Evolutionary conservation across 495 filamentous ascomycete genomes (phyloP), one percentile per base, ranked within the genome.

Genomic region (Neurospora sp.): DNA sequence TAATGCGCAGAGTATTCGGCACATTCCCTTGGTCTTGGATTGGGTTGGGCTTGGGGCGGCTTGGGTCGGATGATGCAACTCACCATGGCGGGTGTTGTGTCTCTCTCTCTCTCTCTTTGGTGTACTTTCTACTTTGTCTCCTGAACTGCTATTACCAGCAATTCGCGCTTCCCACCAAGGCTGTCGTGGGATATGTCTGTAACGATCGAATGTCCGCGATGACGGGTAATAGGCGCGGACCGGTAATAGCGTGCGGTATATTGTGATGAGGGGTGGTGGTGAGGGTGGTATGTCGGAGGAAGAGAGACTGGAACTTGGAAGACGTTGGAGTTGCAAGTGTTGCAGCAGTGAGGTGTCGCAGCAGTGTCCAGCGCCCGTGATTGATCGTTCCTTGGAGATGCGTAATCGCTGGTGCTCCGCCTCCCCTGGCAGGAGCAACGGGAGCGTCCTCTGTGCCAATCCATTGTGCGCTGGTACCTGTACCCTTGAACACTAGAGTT

Each of bases 31-130:
- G 54, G 54, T 66, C 54, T 35, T 16, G 54, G 54, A 31, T 62
- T 62, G 54, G 23, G 6, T 16, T 62, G 54, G 54, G 23, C 23
- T 62, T 16, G 14, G 54, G 54, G 18, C 27, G 54, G 54, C 54
- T 18, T 66, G 14, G 54, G 7, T 66, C 54, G 54, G 54, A 66
- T 37, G 54, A 66, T 66, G 27, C 54, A 35, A 66, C 54, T 66
- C 73, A 81, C 79, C 79, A 81, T 81, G 78, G 74, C 72, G 27
- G 54, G 54, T 66, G 54, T 37, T 66, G 54, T 62, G 54, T 35
- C 35, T 62, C 5, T 62, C 54, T 35, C 12, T 62, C 12, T 66
- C 70, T 48, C 39, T 71, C 70, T 44, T 46, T 23, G 70, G 70
- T 71, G 23, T 66, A 66, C 54, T 66, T 66, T 66, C 54, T n/a